phyloP scores from a whole-genome alignment of 352 stramenopile genomes.

The Phytophthora pseudosyringae region DNA sequence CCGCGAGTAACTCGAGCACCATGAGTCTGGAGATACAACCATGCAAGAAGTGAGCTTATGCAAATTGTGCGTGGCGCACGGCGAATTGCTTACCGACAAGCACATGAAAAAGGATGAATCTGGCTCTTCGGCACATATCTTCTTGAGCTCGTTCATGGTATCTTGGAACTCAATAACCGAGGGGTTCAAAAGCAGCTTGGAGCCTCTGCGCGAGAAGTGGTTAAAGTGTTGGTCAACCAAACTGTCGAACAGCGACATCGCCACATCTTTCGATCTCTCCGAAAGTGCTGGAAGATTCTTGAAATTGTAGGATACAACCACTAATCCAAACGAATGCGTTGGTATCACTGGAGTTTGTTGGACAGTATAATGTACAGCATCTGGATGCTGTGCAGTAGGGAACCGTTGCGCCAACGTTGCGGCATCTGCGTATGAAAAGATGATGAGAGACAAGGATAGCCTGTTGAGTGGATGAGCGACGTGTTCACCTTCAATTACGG shows the following conservation, averaged over 20 bases:
- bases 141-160: slow-evolving; percentile 66
- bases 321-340: slow-evolving; percentile 51
- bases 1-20: slow-evolving; percentile 64
- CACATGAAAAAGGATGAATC: slow-evolving; percentile 73
- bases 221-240: slow-evolving; percentile 61
- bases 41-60: neutral
- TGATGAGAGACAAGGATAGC: neutral
- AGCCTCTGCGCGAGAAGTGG: slow-evolving; percentile 54
- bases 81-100: slow-evolving; percentile 48
- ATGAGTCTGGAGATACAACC: slow-evolving; percentile 53
- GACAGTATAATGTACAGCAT: neutral
- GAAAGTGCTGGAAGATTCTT: slow-evolving; percentile 59
- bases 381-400: neutral
- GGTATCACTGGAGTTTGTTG: slow-evolving; percentile 16
- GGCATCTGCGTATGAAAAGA: slow-evolving; percentile 9
- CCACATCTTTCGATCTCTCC: slow-evolving; percentile 65
- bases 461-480: neutral
- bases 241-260: slow-evolving; percentile 55
- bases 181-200: slow-evolving; percentile 76
- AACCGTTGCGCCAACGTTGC: neutral
- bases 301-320: slow-evolving; percentile 63
- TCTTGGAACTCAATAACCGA: slow-evolving; percentile 86
- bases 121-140: slow-evolving; percentile 37
- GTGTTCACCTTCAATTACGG: slow-evolving; percentile 22
- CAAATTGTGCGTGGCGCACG: neutral